phyloP scores from a whole-genome alignment of 2,329 filamentous ascomycete species.

The Diaporthe citrichinensis region DNA sequence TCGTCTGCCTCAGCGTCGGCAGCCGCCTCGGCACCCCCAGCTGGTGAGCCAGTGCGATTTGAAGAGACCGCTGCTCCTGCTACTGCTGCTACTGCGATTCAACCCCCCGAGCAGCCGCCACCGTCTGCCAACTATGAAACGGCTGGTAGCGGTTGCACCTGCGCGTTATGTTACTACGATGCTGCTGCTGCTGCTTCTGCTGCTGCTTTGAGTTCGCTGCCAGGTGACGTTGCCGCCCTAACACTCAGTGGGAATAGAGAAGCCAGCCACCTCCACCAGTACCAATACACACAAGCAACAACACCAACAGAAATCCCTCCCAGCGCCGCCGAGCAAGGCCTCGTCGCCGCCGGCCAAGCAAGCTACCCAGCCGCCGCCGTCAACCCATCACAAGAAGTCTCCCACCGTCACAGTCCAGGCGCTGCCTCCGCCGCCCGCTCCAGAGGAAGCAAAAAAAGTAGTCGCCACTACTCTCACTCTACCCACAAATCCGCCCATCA shows the following conservation, averaged over 20 bases:
- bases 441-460: constrained; percentile 31
- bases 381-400: constrained; percentile 14
- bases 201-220: background rate
- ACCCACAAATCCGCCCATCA: constrained; percentile 26
- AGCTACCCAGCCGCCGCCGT: background rate
- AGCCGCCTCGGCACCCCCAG: constrained; percentile 24
- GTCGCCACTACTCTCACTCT: constrained; percentile 31
- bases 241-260: constrained; percentile 33
- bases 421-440: constrained; percentile 30
- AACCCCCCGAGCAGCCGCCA: background rate
- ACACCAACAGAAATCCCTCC: constrained; percentile 14
- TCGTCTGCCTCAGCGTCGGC: constrained; percentile 6
- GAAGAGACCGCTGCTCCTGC: constrained; percentile 19
- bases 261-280: constrained; percentile 3
- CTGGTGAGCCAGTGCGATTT: constrained; percentile 37
- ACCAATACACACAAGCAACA: constrained; percentile 21
- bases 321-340: constrained; percentile 11
- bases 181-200: background rate
- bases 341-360: constrained; percentile 4
- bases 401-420: constrained; percentile 9
- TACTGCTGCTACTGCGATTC: constrained; percentile 1
- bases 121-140: background rate
- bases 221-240: constrained; percentile 28
- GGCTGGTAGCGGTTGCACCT: constrained; percentile 1
- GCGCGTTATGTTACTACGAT: constrained; percentile 8